A percentile compares a stretch with the other conserved stretches of the same genome.
Evolutionary conservation across 495 filamentous ascomycete genomes (phyloP).

Genomic region (Neurospora tetrasperma): DNA sequence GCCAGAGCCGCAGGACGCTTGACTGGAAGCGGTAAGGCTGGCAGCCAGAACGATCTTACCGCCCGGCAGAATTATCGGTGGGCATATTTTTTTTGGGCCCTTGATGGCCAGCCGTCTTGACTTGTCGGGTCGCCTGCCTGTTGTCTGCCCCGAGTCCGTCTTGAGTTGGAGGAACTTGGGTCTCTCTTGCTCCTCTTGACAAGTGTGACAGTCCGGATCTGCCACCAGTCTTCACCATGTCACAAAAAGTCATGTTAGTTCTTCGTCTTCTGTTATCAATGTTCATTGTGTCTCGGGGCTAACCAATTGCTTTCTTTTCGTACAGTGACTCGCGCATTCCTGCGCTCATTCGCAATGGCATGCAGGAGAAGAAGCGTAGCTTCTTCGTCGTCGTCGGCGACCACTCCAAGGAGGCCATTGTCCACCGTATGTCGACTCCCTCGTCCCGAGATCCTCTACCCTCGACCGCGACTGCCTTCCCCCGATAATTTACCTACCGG

Average conservation of each 20-base stretch:
- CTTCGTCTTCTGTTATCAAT: background rate
- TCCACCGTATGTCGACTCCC: constrained; percentile 41
- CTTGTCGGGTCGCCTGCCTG: background rate
- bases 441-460: background rate
- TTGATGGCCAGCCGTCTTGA: background rate
- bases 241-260: background rate
- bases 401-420: constrained; percentile 91
- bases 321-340: constrained; percentile 85
- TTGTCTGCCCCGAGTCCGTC: background rate
- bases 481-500: background rate
- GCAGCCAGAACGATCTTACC: background rate
- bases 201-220: background rate
- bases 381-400: constrained; percentile 98
- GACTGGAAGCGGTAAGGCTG: background rate
- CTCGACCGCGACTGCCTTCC: background rate
- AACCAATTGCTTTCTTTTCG: background rate
- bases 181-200: background rate
- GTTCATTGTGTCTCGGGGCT: background rate
- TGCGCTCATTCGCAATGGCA: constrained; percentile 88
- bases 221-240: background rate
- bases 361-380: constrained; percentile 93
- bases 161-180: background rate
- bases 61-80: background rate
- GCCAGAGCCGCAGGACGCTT: background rate
- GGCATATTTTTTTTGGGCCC: constrained; percentile 1